A percentile compares a stretch with the other conserved stretches of the same genome.
These are phyloP conservation scores for Exidia glandulosa DNA, from an alignment of 768 basidiomycete species.

Conservation along the genomic window DNA sequence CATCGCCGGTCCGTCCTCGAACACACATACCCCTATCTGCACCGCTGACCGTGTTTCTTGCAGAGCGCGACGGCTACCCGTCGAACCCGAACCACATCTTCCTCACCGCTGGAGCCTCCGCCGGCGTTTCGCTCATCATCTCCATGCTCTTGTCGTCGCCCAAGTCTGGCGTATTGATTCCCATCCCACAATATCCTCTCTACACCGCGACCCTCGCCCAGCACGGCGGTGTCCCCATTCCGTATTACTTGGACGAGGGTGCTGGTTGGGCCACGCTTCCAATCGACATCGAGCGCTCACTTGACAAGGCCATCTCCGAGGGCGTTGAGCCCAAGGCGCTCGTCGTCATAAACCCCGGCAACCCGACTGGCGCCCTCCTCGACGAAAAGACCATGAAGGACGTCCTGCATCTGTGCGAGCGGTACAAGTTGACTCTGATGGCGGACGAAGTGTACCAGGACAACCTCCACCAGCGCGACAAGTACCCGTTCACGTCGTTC, in stretches of 20 bases:
- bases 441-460: conserved; percentile 98
- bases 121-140: conserved; percentile 82
- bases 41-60: not conserved
- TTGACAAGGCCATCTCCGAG: conserved; percentile 51
- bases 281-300: conserved; percentile 49
- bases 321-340: conserved; percentile 67
- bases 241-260: conserved; percentile 82
- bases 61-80: conserved; percentile 85
- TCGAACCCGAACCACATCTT: conserved; percentile 79
- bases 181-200: conserved; percentile 96
- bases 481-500: conserved; percentile 83
- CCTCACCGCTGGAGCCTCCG: conserved; percentile 89
- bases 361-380: conserved; percentile 87
- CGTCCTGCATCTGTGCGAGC: conserved; percentile 77
- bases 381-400: conserved; percentile 56
- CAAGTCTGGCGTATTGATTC: conserved; percentile 74
- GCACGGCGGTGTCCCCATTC: conserved; percentile 64
- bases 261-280: conserved; percentile 76
- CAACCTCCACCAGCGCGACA: conserved; percentile 64
- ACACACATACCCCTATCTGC: not conserved
- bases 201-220: conserved; percentile 94
- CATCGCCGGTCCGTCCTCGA: conserved; percentile 61
- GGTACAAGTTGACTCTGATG: conserved; percentile 75
- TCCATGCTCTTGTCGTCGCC: conserved; percentile 64
- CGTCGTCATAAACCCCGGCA: conserved; percentile 97